Evolutionary conservation across 2,329 filamentous ascomycete species (phyloP), one percentile per base, ranked within the genome.

Genomic region (Diplocarpon mali): DNA sequence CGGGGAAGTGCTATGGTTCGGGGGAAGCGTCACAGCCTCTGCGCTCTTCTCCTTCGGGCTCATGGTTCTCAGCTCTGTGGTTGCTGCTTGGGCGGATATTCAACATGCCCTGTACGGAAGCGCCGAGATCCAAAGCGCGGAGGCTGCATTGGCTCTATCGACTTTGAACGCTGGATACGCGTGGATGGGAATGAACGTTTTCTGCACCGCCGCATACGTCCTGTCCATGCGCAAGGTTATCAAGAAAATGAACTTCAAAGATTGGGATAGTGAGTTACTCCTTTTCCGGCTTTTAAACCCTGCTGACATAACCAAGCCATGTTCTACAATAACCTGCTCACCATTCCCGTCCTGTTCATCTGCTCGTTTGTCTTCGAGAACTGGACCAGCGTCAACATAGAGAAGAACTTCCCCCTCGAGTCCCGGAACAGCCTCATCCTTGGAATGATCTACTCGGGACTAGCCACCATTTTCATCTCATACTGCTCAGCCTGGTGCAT

Each of bases 401-500:
- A 70, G 55, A 79, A 75, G 65, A 96, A 96, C 73, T 98, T 98
- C 70, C 92, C 92, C 2, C 57, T 69, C n/a, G 83, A 83, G 53
- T 71, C 78, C 29, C 84, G 89, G 57, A 92, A 86, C 65, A 76
- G 72, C 56, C 79, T 95, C 57, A 75, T 94, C 55, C 68, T 84
- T 48, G 85, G 89, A 60, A 95, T 96, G 85, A 69, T 96, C 60
- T 84, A 96, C 67, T 95, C 92, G 5, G 92, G 92, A 48, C 73
- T 95, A 43, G 89, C 81, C 30, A 85, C 89, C 40, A 89, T 96
- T 60, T 95, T 95, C 69, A 98, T 98, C 66, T 96, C 90, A n/a
- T 98, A 98, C 75, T 93, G 88, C 62, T 95, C 90, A 13, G 92
- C 92, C 31, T 98, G 92, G 92, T 96, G 92, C 63, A 93, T 98